phyloP scores from a whole-genome alignment of 2,329 filamentous ascomycete species.

The Pestalotiopsis sp. region DNA sequence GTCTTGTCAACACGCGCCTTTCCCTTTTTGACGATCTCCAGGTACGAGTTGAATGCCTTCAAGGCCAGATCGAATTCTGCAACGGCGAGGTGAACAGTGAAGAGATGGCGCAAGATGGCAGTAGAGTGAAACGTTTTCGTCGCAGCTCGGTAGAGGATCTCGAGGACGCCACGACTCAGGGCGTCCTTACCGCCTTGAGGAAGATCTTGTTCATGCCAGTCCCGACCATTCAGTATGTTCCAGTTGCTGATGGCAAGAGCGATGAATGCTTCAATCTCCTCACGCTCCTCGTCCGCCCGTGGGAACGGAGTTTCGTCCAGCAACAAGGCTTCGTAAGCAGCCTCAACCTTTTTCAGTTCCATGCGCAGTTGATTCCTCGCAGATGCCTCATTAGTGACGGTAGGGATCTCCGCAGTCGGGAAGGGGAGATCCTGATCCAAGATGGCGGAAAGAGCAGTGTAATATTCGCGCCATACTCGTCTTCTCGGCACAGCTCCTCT shows the following conservation, averaged over 20 bases:
- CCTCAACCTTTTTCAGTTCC: slow-evolving; percentile 80
- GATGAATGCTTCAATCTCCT: slow-evolving; percentile 81
- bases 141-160: slow-evolving; percentile 86
- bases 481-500: slow-evolving; percentile 63
- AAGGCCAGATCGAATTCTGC: slow-evolving; percentile 92
- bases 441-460: slow-evolving; percentile 75
- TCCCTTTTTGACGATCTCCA: slow-evolving; percentile 83
- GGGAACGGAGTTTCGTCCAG: slow-evolving; percentile 83
- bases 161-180: slow-evolving; percentile 76
- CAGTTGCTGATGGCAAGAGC: slow-evolving; percentile 83
- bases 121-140: slow-evolving; percentile 97
- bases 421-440: slow-evolving; percentile 69
- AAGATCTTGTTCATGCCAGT: slow-evolving; percentile 80
- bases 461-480: slow-evolving; percentile 84
- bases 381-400: slow-evolving; percentile 50
- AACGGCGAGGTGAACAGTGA: slow-evolving; percentile 82
- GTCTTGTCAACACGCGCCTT: slow-evolving; percentile 84
- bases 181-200: slow-evolving; percentile 79
- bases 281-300: slow-evolving; percentile 75
- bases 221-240: slow-evolving; percentile 76
- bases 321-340: slow-evolving; percentile 77
- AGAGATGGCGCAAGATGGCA: slow-evolving; percentile 81
- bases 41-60: slow-evolving; percentile 88
- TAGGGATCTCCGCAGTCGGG: slow-evolving; percentile 47
- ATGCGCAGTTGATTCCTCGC: slow-evolving; percentile 66